A percentile compares a stretch with the other conserved stretches of the same genome.
Evolutionary conservation across 495 filamentous ascomycete species (phyloP).

Genomic region (Penicillium robsamsonii): DNA sequence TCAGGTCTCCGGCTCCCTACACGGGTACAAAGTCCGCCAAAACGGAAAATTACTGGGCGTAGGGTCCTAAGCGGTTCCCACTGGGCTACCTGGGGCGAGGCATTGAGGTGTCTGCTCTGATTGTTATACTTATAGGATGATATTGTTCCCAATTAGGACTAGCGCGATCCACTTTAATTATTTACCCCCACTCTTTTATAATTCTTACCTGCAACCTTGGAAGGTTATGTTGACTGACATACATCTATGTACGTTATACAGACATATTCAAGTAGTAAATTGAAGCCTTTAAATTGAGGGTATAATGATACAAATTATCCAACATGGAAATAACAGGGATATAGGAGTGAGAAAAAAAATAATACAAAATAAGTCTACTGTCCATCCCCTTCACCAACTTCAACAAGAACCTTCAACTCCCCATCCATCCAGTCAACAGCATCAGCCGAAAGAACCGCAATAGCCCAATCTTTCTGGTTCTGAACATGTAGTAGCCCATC

Average conservation of each 20-base stretch:
- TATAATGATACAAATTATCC: not conserved
- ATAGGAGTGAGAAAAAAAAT: conserved; percentile 1
- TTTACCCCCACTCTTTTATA: not conserved
- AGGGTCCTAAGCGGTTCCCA: not conserved
- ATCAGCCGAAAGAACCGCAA: conserved; percentile 41
- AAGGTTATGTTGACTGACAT: not conserved
- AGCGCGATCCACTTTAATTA: not conserved
- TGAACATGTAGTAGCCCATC: conserved; percentile 39
- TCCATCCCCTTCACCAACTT: conserved; percentile 24
- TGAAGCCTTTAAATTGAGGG: not conserved
- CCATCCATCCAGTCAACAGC: conserved; percentile 55
- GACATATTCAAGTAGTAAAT: not conserved
- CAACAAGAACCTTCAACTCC: conserved; percentile 46
- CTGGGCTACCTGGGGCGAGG: not conserved
- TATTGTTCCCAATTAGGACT: not conserved
- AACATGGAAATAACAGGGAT: conserved; percentile 10
- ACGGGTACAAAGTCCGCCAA: not conserved
- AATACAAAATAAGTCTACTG: conserved; percentile 9
- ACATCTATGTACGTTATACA: not conserved
- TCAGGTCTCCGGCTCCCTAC: not conserved
- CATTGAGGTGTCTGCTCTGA: not conserved
- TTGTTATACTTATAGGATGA: not conserved
- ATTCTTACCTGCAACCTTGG: not conserved
- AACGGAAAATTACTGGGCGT: not conserved
- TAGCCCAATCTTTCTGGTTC: conserved; percentile 46